Evolutionary conservation across 2,329 filamentous ascomycete species (phyloP).

Genomic region (Hortaea werneckii): DNA sequence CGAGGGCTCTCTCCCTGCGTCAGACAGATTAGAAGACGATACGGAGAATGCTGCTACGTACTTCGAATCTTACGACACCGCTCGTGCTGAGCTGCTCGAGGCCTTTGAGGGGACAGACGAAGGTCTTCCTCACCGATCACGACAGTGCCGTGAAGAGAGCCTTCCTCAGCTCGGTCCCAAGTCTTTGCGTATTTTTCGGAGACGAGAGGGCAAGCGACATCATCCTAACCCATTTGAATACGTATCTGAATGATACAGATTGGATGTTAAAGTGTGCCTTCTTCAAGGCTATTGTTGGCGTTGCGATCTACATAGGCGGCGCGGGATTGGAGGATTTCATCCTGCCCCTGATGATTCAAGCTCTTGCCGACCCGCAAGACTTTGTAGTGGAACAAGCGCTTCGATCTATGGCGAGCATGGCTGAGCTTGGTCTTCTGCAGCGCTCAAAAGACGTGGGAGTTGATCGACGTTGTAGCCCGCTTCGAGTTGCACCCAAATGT

Average conservation of each 20-base stretch:
- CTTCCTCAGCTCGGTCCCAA: conserved; percentile 82
- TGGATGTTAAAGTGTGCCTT: conserved; percentile 97
- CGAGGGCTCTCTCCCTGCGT: conserved; percentile 67
- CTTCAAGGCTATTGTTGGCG: conserved; percentile 88
- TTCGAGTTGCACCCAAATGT: conserved; percentile 90
- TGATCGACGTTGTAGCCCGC: conserved; percentile 70
- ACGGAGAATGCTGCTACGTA: conserved; percentile 52
- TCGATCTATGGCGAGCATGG: conserved; percentile 78
- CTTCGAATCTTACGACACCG: conserved; percentile 76
- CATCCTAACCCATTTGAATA: conserved; percentile 91
- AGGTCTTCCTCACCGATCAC: conserved; percentile 75
- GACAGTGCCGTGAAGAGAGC: conserved; percentile 80
- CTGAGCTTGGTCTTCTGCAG: conserved; percentile 77
- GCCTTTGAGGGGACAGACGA: conserved; percentile 80
- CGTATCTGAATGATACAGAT: conserved; percentile 89
- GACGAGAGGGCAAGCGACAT: conserved; percentile 89
- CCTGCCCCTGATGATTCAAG: conserved; percentile 88
- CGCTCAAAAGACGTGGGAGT: conserved; percentile 75
- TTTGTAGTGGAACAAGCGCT: conserved; percentile 87
- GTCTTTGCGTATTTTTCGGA: conserved; percentile 89
- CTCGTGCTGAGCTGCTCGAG: conserved; percentile 70
- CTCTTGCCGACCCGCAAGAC: conserved; percentile 84
- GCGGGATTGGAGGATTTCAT: conserved; percentile 91
- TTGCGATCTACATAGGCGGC: conserved; percentile 81
- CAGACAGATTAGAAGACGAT: conserved; percentile 68